A percentile compares a stretch with the other conserved stretches of the same genome.
phyloP scores from a whole-genome alignment of 306 rosid genomes.

The Calophaca sinica region DNA sequence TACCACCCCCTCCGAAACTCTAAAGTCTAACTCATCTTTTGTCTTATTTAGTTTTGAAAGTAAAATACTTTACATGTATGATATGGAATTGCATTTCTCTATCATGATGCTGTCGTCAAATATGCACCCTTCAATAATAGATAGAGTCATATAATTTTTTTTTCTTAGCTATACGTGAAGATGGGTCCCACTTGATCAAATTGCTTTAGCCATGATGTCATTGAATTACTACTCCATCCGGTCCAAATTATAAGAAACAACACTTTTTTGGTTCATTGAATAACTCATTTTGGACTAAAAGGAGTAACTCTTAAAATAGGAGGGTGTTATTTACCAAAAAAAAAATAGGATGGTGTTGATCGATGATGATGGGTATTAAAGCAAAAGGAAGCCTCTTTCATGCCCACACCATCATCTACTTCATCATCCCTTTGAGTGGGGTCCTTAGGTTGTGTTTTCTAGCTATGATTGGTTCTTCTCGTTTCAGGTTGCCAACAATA shows the following conservation, averaged over 20 bases:
- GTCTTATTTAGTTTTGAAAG: neutral
- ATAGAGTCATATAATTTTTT: slow-evolving; percentile 7
- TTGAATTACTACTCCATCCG: slow-evolving; percentile 48
- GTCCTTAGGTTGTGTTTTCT: slow-evolving; percentile 22
- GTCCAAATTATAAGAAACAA: too few relatives aligned
- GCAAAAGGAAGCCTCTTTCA: slow-evolving; percentile 45
- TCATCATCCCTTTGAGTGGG: slow-evolving; percentile 39
- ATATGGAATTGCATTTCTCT: slow-evolving; percentile 39
- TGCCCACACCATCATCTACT: slow-evolving; percentile 43
- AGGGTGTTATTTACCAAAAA: too few relatives aligned
- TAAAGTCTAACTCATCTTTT: slow-evolving; percentile 14
- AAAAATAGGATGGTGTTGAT: slow-evolving; percentile 17
- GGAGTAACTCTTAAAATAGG: slow-evolving; percentile 40
- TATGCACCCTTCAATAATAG: slow-evolving; percentile 28
- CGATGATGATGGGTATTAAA: slow-evolving; percentile 36
- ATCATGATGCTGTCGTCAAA: slow-evolving; percentile 40
- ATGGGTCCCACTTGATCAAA: slow-evolving; percentile 52
- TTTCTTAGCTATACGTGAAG: slow-evolving; percentile 30
- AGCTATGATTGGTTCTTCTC: slow-evolving; percentile 25
- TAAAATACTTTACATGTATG: slow-evolving; percentile 26
- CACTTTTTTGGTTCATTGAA: too few relatives aligned
- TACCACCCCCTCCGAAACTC: neutral
- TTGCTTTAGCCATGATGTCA: slow-evolving; percentile 70
- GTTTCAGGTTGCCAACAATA: slow-evolving; percentile 53
- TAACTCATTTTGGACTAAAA: too few relatives aligned